A percentile compares a stretch with the other conserved stretches of the same genome.
These are phyloP conservation scores for Ceratobasidium sp. DNA, from an alignment of 1,284 basidiomycete genomes.

Conservation along the genomic window DNA sequence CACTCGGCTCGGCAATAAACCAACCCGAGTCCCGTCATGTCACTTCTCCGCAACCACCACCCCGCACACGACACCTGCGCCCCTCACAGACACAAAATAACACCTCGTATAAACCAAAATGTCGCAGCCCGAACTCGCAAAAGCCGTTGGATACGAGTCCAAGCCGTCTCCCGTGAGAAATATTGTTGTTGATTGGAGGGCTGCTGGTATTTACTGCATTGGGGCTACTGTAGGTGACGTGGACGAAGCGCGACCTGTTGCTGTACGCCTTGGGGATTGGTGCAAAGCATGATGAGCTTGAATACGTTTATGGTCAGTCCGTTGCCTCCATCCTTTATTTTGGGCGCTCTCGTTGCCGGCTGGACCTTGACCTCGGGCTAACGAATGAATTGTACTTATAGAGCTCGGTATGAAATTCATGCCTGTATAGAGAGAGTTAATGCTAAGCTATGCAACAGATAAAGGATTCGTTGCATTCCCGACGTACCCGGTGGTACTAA, in stretches of 20 bases:
- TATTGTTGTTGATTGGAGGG: not conserved
- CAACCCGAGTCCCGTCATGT: constrained; percentile 9
- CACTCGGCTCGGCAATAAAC: too few species aligned
- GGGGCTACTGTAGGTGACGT: constrained; percentile 63
- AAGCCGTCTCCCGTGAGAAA: constrained; percentile 60
- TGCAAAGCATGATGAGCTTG: constrained; percentile 71
- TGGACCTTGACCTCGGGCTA: constrained; percentile 14
- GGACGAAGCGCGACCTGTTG: constrained; percentile 76
- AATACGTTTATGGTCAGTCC: constrained; percentile 69
- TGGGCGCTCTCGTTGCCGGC: too few species aligned
- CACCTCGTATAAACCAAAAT: constrained; percentile 1
- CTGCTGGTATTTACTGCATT: not conserved
- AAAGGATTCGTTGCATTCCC: constrained; percentile 63
- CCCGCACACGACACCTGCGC: not conserved
- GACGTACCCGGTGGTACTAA: constrained; percentile 66
- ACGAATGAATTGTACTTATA: constrained; percentile 5
- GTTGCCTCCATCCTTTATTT: not conserved
- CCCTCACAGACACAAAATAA: not conserved
- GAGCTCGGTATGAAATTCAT: constrained; percentile 44
- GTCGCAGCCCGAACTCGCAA: constrained; percentile 57
- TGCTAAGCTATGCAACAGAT: constrained; percentile 52
- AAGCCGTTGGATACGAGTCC: constrained; percentile 62
- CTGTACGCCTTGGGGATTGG: constrained; percentile 75
- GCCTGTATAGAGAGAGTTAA: not conserved
- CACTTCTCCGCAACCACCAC: constrained; percentile 18